A percentile compares a stretch with the other conserved stretches of the same genome.
These are phyloP conservation scores for Xylariaceae sp. DNA, from an alignment of 2,329 filamentous ascomycete species.

Conservation along the genomic window DNA sequence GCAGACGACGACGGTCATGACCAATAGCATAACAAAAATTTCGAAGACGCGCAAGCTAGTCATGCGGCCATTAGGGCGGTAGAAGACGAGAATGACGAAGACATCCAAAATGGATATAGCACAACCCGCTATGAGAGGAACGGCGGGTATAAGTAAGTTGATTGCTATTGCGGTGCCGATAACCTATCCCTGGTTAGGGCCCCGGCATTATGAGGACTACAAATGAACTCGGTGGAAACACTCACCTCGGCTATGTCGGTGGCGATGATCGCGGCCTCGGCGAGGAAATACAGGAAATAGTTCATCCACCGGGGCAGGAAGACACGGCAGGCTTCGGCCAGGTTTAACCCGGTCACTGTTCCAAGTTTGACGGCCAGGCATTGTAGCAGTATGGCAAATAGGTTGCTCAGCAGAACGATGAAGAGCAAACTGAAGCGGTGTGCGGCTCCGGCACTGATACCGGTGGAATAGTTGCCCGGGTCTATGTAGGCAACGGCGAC, in stretches of 20 bases:
- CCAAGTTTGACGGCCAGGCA: slow-evolving; percentile 63
- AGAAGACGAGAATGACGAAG: slow-evolving; percentile 62
- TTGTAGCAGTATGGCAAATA: slow-evolving; percentile 67
- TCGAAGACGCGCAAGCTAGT: slow-evolving; percentile 58
- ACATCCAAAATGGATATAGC: slow-evolving; percentile 64
- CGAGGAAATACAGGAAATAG: slow-evolving; percentile 54
- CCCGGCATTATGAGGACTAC: neutral
- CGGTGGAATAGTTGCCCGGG: slow-evolving; percentile 64
- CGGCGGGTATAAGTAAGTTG: slow-evolving; percentile 57
- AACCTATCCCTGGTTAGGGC: slow-evolving; percentile 38
- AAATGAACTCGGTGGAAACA: neutral
- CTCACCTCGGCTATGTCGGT: slow-evolving; percentile 63
- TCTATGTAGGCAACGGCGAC: slow-evolving; percentile 56
- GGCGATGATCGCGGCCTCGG: slow-evolving; percentile 63
- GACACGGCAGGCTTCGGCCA: slow-evolving; percentile 60
- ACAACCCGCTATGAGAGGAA: slow-evolving; percentile 63
- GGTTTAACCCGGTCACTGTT: slow-evolving; percentile 61
- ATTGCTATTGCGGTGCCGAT: slow-evolving; percentile 67
- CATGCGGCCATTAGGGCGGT: slow-evolving; percentile 54
- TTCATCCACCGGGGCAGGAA: slow-evolving; percentile 63
- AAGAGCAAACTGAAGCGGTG: slow-evolving; percentile 63
- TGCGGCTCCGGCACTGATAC: slow-evolving; percentile 60
- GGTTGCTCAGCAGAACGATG: slow-evolving; percentile 61
- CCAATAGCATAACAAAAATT: slow-evolving; percentile 55
- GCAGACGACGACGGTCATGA: slow-evolving; percentile 63